These are phyloP conservation scores for Pseudonectria foliicola DNA, from an alignment of 2,329 filamentous ascomycete genomes.

Conservation along the genomic window DNA sequence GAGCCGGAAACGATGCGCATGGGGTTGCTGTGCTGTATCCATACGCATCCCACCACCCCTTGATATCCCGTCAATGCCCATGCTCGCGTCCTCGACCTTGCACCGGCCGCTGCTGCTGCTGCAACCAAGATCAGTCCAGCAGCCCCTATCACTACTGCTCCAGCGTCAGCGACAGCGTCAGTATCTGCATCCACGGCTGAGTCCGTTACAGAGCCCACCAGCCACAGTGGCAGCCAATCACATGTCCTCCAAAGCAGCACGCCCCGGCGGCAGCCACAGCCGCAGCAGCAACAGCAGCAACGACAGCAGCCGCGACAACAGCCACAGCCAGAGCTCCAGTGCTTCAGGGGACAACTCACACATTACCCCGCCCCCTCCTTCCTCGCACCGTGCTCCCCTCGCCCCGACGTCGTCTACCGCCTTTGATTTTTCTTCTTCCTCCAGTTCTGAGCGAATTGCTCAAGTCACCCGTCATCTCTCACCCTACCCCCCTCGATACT, in stretches of 20 bases:
- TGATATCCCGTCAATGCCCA: too few relatives aligned
- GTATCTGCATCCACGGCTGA: neutral
- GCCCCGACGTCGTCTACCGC: slow-evolving; percentile 17
- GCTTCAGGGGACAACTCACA: slow-evolving; percentile 14
- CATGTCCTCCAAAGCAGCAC: slow-evolving; percentile 15
- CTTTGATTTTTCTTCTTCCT: slow-evolving; percentile 38
- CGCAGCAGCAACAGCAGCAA: too few relatives aligned
- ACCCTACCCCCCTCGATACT: slow-evolving; percentile 22
- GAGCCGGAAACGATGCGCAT: too few relatives aligned
- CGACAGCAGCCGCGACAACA: slow-evolving; percentile 13
- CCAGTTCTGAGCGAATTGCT: slow-evolving; percentile 34
- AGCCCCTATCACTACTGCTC: slow-evolving; percentile 7
- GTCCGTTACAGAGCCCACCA: too few relatives aligned
- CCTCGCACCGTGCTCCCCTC: slow-evolving; percentile 16
- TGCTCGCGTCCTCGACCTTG: too few relatives aligned
- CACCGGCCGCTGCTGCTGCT: slow-evolving; percentile 3
- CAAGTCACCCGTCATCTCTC: slow-evolving; percentile 51
- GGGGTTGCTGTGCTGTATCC: too few relatives aligned
- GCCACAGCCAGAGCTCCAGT: slow-evolving; percentile 8
- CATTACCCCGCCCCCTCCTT: slow-evolving; percentile 34
- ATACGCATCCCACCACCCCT: too few relatives aligned
- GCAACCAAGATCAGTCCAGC: slow-evolving; percentile 5
- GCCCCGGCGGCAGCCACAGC: slow-evolving; percentile 15
- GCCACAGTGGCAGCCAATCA: slow-evolving; percentile 15
- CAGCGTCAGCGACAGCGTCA: neutral